These are phyloP conservation scores for Aspergillus nidulans DNA, from an alignment of 495 filamentous ascomycete species.

Conservation along the genomic window DNA sequence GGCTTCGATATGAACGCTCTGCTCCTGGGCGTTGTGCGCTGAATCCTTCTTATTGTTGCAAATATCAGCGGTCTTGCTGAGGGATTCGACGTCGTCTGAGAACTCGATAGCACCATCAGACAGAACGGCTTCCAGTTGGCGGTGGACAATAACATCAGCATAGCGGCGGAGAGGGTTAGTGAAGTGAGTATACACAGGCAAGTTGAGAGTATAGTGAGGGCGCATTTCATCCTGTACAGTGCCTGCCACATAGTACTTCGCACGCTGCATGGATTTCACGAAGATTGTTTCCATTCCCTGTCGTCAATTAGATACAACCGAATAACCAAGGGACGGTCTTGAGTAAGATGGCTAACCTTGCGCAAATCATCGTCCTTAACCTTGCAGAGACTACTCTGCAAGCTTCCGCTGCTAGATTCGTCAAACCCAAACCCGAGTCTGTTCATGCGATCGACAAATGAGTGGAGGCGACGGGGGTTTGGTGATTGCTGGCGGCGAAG, in stretches of 20 bases:
- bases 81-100: conserved; percentile 77
- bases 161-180: conserved; percentile 94
- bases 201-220: conserved; percentile 85
- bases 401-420: conserved; percentile 76
- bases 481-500: conserved; percentile 82
- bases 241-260: conserved; percentile 85
- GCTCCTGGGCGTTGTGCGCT: conserved; percentile 93
- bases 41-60: conserved; percentile 99
- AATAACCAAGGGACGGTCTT: no score
- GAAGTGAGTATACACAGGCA: conserved; percentile 95
- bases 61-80: conserved; percentile 89
- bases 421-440: conserved; percentile 86
- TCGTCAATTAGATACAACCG: neutral
- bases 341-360: conserved; percentile 55
- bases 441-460: conserved; percentile 89
- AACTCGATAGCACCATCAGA: conserved; percentile 82
- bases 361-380: conserved; percentile 81
- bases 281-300: conserved; percentile 93
- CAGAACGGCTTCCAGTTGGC: conserved; percentile 84
- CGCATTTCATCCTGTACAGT: conserved; percentile 68
- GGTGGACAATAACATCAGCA: conserved; percentile 90
- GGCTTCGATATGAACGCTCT: conserved; percentile 97
- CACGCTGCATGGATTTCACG: conserved; percentile 89
- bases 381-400: conserved; percentile 91
- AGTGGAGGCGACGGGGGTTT: conserved; percentile 81